Percentiles rank a stretch among this genome's conserved stretches.
Evolutionary conservation across 345 rosid species (phyloP).

Genomic region (Bruguiera gymnorhiza): DNA sequence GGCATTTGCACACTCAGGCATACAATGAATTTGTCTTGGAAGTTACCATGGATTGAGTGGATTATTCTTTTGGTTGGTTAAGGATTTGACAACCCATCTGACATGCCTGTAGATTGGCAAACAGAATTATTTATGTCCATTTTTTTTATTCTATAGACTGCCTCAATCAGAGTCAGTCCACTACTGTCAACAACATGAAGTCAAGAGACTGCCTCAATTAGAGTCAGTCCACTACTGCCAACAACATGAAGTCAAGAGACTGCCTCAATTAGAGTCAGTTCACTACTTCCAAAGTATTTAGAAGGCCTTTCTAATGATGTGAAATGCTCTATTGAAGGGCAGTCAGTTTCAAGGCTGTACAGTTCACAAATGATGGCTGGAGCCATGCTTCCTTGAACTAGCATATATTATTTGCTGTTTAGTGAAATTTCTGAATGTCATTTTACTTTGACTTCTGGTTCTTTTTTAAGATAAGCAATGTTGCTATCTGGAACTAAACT

Average conservation of each 20-base stretch:
- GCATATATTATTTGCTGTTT: no score
- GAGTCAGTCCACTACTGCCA: no score
- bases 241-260: no score
- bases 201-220: background rate
- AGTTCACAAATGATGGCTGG: no score
- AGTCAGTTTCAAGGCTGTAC: no score
- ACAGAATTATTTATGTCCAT: background rate
- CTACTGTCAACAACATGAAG: no score
- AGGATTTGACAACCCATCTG: background rate
- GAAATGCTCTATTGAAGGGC: no score
- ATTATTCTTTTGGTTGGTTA: background rate
- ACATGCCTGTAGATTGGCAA: background rate
- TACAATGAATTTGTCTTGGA: background rate
- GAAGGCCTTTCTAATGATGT: no score
- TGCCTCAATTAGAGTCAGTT: no score
- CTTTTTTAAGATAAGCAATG: no score
- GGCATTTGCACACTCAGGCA: background rate
- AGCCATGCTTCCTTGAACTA: no score
- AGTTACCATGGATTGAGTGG: background rate
- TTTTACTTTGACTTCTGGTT: background rate
- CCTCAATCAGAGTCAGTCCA: no score
- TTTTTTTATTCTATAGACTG: background rate
- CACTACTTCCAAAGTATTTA: background rate
- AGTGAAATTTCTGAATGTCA: background rate
- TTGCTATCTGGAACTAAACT: background rate